Conservation (phyloP, 2,329 filamentous ascomycete genomes). For the Fusarium odoratissimum region DNA sequence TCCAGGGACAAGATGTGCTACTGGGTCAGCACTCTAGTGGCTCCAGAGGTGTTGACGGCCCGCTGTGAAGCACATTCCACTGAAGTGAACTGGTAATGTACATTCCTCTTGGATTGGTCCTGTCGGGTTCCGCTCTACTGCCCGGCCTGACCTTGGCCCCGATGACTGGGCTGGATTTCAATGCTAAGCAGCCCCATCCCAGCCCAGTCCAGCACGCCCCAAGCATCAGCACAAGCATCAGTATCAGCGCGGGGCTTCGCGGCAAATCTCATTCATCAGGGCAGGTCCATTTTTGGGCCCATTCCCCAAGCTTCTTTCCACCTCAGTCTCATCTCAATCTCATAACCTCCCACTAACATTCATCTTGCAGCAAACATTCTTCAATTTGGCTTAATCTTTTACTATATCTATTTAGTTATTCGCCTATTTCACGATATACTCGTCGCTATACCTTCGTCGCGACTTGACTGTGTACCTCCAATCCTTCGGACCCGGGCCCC, state of each 20-base stretch:
- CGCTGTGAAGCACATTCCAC: constrained; percentile 22
- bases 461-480: constrained; percentile 17
- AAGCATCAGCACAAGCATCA: constrained; percentile 1
- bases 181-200: not conserved
- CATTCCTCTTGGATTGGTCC: constrained; percentile 10
- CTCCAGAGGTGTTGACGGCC: not conserved
- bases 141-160: not conserved
- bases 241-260: constrained; percentile 33
- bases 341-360: constrained; percentile 19
- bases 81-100: not conserved
- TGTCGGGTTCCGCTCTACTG: not conserved
- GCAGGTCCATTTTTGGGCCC: constrained; percentile 27
- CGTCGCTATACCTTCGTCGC: constrained; percentile 22
- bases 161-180: not conserved
- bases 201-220: not conserved
- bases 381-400: constrained; percentile 19
- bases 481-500: constrained; percentile 7
- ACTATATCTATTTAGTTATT: not conserved
- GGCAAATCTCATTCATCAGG: constrained; percentile 43
- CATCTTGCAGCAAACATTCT: constrained; percentile 11
- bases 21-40: constrained; percentile 19
- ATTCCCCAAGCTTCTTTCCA: constrained; percentile 22
- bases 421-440: not conserved
- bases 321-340: constrained; percentile 32
- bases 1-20: constrained; percentile 25